phyloP scores from a whole-genome alignment of 2,329 filamentous ascomycete species.

The Daldinia sp. region DNA sequence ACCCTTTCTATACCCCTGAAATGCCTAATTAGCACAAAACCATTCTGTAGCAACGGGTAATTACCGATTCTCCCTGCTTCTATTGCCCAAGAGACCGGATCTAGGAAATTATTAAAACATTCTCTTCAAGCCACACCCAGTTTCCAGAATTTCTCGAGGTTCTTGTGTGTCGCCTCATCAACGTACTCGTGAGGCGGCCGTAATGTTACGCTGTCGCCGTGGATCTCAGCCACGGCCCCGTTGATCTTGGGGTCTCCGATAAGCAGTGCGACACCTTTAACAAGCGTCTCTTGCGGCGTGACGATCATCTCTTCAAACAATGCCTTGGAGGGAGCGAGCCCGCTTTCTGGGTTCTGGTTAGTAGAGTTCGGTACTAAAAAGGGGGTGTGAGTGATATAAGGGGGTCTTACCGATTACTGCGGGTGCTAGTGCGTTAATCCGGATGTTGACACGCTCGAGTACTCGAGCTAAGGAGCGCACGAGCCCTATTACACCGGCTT shows the following conservation, averaged over 20 bases:
- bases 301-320: conserved; percentile 59
- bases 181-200: conserved; percentile 55
- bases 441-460: conserved; percentile 53
- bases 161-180: conserved; percentile 56
- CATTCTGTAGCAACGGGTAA: background rate
- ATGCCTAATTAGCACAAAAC: background rate
- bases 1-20: background rate
- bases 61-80: background rate
- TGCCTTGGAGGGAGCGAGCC: conserved; percentile 53
- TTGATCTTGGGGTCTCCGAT: conserved; percentile 51
- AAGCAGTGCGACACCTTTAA: conserved; percentile 54
- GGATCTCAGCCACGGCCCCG: conserved; percentile 60
- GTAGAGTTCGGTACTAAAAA: background rate
- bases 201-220: conserved; percentile 58
- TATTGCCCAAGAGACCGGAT: background rate
- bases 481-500: conserved; percentile 58
- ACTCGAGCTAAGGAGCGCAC: conserved; percentile 56
- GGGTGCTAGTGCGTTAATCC: conserved; percentile 60
- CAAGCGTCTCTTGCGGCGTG: conserved; percentile 59
- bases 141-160: conserved; percentile 57
- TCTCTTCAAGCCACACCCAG: conserved; percentile 54
- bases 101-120: background rate
- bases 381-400: background rate
- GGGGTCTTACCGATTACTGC: conserved; percentile 56
- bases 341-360: conserved; percentile 50